These are phyloP conservation scores for Acanthamoeba divionensis DNA, from an alignment of 208 protist species.

Conservation along the genomic window DNA sequence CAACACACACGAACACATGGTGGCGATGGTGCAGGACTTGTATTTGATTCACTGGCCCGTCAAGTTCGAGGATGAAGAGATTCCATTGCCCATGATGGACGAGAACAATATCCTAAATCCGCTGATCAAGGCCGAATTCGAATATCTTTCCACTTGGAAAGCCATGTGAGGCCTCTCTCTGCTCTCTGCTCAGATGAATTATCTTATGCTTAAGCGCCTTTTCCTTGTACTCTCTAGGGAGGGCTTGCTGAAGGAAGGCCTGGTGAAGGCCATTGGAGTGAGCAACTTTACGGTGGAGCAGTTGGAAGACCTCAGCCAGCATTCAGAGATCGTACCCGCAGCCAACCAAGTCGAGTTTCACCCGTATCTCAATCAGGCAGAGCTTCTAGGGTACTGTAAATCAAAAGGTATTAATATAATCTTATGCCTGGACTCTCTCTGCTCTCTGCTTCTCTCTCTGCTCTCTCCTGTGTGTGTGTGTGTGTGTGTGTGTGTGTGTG, in stretches of 20 bases:
- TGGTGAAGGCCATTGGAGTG: slow-evolving; percentile 45
- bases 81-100: neutral
- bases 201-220: neutral
- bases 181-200: neutral
- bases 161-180: neutral
- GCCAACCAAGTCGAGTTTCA: slow-evolving; percentile 52
- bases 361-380: slow-evolving; percentile 17
- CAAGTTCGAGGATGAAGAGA: slow-evolving; percentile 36
- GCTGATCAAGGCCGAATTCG: neutral
- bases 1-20: too few species aligned
- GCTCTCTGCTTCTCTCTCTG: neutral
- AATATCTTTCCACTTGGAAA: neutral
- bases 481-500: slow-evolving; percentile 25
- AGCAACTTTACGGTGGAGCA: slow-evolving; percentile 41
- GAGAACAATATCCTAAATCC: neutral
- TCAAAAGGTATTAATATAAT: slow-evolving; percentile 16
- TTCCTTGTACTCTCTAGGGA: slow-evolving; percentile 43
- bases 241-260: neutral
- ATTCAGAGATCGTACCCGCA: neutral
- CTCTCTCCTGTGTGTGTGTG: neutral
- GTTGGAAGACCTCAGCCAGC: slow-evolving; percentile 1
- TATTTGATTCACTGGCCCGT: slow-evolving; percentile 36
- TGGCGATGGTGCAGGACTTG: neutral
- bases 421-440: neutral
- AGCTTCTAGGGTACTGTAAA: neutral